A percentile compares a stretch with the other conserved stretches of the same genome.
These are phyloP conservation scores for Abortiporus biennis DNA, from an alignment of 1,284 basidiomycete species.

Conservation along the genomic window DNA sequence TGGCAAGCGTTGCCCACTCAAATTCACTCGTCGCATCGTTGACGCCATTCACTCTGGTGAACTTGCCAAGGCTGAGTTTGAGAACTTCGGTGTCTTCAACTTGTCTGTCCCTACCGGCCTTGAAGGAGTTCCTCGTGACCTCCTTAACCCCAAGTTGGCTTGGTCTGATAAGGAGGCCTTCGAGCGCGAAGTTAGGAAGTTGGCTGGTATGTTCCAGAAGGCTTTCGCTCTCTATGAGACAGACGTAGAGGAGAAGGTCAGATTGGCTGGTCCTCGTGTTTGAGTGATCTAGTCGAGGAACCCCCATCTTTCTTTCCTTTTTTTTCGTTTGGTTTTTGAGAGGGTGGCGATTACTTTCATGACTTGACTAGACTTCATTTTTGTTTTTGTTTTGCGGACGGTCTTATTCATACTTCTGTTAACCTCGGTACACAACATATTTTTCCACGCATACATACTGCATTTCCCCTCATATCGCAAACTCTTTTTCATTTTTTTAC, in stretches of 20 bases:
- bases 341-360: no score
- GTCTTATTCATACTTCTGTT: no score
- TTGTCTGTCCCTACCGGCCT: constrained; percentile 78
- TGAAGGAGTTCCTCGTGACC: constrained; percentile 81
- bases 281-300: no score
- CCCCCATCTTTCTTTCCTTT: no score
- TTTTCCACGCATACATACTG: no score
- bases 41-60: constrained; percentile 95
- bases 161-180: constrained; percentile 88
- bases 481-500: no score
- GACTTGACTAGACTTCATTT: no score
- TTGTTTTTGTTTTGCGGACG: no score
- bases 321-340: no score
- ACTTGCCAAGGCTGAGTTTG: constrained; percentile 82
- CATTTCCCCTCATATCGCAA: no score
- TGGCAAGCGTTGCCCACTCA: constrained; percentile 91
- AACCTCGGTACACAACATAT: no score
- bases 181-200: constrained; percentile 77
- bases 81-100: constrained; percentile 78
- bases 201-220: constrained; percentile 89
- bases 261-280: constrained; percentile 64
- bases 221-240: constrained; percentile 87
- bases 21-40: constrained; percentile 93
- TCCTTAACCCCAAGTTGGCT: constrained; percentile 81
- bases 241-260: constrained; percentile 75